phyloP scores from a whole-genome alignment of 192 early-diverging fungal species.

The Entomortierella chlamydospora region DNA sequence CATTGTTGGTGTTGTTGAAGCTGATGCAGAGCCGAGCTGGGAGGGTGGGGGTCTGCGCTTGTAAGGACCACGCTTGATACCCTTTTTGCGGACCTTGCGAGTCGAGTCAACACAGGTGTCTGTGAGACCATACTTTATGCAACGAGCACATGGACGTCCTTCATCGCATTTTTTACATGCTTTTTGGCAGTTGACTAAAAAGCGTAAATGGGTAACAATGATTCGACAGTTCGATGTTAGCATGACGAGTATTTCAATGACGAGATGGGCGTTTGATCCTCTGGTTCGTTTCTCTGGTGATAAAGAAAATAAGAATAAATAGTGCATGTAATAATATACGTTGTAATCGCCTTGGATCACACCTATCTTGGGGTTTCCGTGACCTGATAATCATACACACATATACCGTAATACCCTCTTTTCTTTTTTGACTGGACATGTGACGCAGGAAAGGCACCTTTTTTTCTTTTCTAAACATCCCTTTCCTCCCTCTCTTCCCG shows the following conservation, averaged over 20 bases:
- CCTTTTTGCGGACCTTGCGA: constrained; percentile 85
- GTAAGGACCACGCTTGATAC: constrained; percentile 88
- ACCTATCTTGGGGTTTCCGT: no score
- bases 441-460: neutral
- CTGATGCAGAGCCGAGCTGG: constrained; percentile 29
- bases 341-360: no score
- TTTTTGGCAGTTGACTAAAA: constrained; percentile 82
- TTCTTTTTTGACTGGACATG: neutral
- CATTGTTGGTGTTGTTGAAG: constrained; percentile 40
- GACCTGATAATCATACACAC: no score
- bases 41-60: constrained; percentile 65
- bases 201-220: neutral
- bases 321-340: no score
- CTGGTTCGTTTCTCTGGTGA: no score
- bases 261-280: neutral
- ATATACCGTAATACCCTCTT: no score
- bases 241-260: neutral
- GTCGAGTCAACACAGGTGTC: constrained; percentile 81
- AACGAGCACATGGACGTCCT: constrained; percentile 86
- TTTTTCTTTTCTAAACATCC: neutral
- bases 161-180: constrained; percentile 95
- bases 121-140: constrained; percentile 76
- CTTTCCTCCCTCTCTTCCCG: neutral
- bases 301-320: no score
- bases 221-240: no score